Evolutionary conservation across 306 rosid genomes (phyloP), one percentile per base, ranked within the genome.

Genomic region (Chamaecrista fasciculata): DNA sequence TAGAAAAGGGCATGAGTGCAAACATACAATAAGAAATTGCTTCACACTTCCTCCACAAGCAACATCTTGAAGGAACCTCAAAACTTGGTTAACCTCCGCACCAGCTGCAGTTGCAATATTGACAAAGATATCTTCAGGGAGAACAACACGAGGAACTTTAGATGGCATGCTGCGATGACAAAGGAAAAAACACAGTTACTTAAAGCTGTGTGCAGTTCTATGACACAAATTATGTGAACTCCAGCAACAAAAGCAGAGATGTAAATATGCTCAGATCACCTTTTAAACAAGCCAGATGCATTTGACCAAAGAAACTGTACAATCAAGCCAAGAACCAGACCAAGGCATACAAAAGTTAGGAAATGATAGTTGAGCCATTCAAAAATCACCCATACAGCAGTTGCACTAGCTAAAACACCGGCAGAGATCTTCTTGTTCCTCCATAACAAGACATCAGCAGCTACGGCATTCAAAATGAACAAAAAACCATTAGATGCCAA

Each of bases 371-470:
- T 72, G 26, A 93, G 90, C 98, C 98, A 92, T 78, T 90, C 98
- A 69, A 92, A 87, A 71, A 92, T 75, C 82, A 86, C 88, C 98
- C 98, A 93, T n/a, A 75, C 51, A 57, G 28, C 31, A 5, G 98
- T 92, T 63, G 96, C 96, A 73, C 77, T 77, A 25, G 83, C 66
- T 75, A 90, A 78, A 69, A 87, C 86, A 81, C 98, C 82, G 3
- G 96, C 91, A 37, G 98, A 92, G 79, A 89, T 90, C 76, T 87
- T 92, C 86, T 92, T 92, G 91, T 92, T 90, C 86, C 96, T 87
- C 98, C 96, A 92, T 78, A 92, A 73, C 86, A 92, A 53, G 62
- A 86, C 83, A 79, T 92, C 98, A 69, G 98, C 98, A 76, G 93
- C 98, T 92, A 53, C 31, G 59, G 11, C 42, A 72, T 69, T 81